Evolutionary conservation across 352 stramenopile genomes (phyloP), one percentile per base, ranked within the genome.

Genomic region (Phytophthora pluvialis): DNA sequence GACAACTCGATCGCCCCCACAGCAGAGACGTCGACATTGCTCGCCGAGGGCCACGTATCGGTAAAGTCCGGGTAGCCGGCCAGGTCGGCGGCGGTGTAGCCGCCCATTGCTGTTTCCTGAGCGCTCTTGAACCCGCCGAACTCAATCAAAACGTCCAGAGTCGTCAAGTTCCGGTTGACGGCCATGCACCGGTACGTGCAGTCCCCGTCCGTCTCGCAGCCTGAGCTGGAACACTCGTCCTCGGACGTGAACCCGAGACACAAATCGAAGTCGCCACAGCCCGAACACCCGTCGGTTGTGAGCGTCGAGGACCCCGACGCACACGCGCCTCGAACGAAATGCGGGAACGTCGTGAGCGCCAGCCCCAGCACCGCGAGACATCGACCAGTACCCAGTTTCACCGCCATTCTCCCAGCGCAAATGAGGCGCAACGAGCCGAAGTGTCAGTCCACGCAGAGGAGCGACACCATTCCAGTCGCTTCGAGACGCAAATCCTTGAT

Each of bases 91-190:
- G 26, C 11, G 32, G 38, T 52, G 49, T 63, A 63, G 2, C 40
- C 47, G 1, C 63, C 58, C 39, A 48, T 60, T n/a, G 67, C 72
- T 0, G 63, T 47, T 40, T 77, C 67, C 43, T 74, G 33, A 21
- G 58, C 57, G 15, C 67, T 80, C 56, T 64, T 43, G 47, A 67
- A 77, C 3, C 59, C 60, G 2, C 67, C 72, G 26, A 80, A 80
- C 1, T 51, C 40, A 33, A 80, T 58, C 5, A 77, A 49, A 16
- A 80, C 40, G 3, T 57, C 47, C 36, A 70, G 25, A 15, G 36
- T 64, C 11, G 65, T 66, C 18, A 67, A 32, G 36, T 72, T 71
- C 35, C 47, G 47, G 26, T 76, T 56, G 6, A 72, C 52, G 7
- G 33, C 48, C 39, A 70, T 55, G 35, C 68, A 76, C 25, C 70